Evolutionary conservation across 2,329 filamentous ascomycete species (phyloP), one percentile per base, ranked within the genome.

Genomic region (Thielaviopsis populi): DNA sequence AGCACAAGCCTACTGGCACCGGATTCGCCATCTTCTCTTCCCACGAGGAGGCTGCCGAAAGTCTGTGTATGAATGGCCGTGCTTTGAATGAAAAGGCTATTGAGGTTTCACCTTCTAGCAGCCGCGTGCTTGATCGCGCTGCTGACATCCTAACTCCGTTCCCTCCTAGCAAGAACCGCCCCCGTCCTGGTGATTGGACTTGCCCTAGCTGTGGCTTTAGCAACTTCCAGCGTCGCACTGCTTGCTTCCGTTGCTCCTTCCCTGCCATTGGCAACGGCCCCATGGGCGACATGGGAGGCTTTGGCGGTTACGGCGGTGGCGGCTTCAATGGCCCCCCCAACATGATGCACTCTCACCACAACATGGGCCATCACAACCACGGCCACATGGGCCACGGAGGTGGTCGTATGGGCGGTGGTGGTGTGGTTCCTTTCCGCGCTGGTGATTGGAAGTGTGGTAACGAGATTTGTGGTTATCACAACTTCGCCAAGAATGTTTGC

Each of bases 361-460:
- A 78, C 63, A 68, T 68, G 67, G 67, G 67, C 13, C 78, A 82
- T 68, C 64, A 66, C 48, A 60, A 62, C 56, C 75, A 77, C 68
- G 75, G 75, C 50, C 76, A 78, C 64, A 78, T 79, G 74, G 77
- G 80, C 27, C 79, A 82, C 68, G 79, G 81, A 62, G 79, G 80
- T 66, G 82, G 87, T 66, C 86, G 89, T 69, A 89, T 90, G 80
- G 87, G 88, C 68, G 88, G 89, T 67, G 86, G 86, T 67, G 88
- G 88, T 63, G 87, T 91, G 59, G 94, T 99, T 53, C 94, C 94
- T 17, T 99, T 99, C 86, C 88, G 94, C 71, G 94, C 94, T 63
- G 94, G 94, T 72, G 94, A 99, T 73, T 99, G 94, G 94, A 96
- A 96, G 76, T 99, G 94, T 72, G 94, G 94, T 64, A 94, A 94